phyloP scores from a whole-genome alignment of 148 eudicot species.

The Tetragonia tetragonoides region DNA sequence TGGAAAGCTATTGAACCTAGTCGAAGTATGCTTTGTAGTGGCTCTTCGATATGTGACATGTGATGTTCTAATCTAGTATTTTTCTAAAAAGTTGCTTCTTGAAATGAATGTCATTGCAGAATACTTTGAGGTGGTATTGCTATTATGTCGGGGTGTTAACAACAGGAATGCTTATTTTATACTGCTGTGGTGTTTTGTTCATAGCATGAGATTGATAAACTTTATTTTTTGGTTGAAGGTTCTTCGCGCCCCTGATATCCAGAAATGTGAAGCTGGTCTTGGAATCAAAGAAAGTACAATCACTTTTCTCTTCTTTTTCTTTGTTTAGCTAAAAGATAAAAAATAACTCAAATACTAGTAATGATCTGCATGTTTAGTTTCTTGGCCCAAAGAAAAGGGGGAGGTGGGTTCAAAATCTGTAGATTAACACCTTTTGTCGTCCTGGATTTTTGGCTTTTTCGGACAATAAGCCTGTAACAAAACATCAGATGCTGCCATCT shows the following conservation, averaged over 20 bases:
- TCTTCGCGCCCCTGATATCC: slow-evolving; percentile 56
- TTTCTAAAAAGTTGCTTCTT: neutral
- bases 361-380: too few relatives aligned
- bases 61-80: neutral
- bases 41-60: neutral
- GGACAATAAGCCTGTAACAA: neutral
- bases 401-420: too few relatives aligned
- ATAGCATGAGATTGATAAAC: neutral
- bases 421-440: too few relatives aligned
- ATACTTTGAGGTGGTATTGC: neutral
- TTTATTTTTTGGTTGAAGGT: slow-evolving; percentile 46
- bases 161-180: neutral
- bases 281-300: slow-evolving; percentile 65
- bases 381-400: too few relatives aligned
- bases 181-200: neutral
- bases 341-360: neutral
- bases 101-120: neutral
- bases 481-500: neutral
- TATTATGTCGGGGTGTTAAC: neutral
- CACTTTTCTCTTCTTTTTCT: slow-evolving; percentile 14
- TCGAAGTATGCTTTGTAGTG: neutral
- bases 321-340: neutral
- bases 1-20: neutral
- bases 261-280: slow-evolving; percentile 56
- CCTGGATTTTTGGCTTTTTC: neutral